Conservation (phyloP, 2,329 filamentous ascomycete species). For the Penicillium sp. region DNA sequence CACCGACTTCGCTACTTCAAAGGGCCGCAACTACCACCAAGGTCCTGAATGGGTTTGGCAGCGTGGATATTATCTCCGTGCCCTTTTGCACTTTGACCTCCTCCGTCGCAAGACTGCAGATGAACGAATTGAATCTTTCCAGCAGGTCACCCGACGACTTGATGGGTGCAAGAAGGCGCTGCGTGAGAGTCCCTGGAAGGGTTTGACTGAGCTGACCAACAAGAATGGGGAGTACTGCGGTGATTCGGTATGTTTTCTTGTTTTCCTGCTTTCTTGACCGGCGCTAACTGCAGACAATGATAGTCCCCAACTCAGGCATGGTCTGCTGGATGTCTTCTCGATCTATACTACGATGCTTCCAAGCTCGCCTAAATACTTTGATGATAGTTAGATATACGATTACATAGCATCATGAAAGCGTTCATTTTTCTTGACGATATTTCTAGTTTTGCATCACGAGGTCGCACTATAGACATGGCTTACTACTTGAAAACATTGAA, state of each 20-base stretch:
- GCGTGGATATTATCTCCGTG: constrained; percentile 91
- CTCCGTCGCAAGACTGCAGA: constrained; percentile 68
- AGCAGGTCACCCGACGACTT: constrained; percentile 86
- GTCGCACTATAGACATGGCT: too few relatives aligned
- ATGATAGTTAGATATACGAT: constrained; percentile 1
- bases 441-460: too few relatives aligned
- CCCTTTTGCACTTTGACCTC: constrained; percentile 87
- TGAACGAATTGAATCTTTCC: constrained; percentile 83
- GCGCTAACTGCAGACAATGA: constrained; percentile 3
- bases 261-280: constrained; percentile 2
- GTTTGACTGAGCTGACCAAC: constrained; percentile 90
- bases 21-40: constrained; percentile 97
- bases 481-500: too few relatives aligned
- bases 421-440: neutral
- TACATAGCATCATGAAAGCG: constrained; percentile 2
- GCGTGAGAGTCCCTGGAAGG: constrained; percentile 80
- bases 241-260: constrained; percentile 72
- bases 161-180: constrained; percentile 86
- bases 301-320: constrained; percentile 94
- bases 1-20: constrained; percentile 85
- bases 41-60: constrained; percentile 99
- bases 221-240: constrained; percentile 80
- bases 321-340: constrained; percentile 92
- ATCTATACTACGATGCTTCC: constrained; percentile 90
- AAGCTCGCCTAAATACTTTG: constrained; percentile 36